These are phyloP conservation scores for Sanguinoderma infundibulare DNA, from an alignment of 1,284 basidiomycete species.

Conservation along the genomic window DNA sequence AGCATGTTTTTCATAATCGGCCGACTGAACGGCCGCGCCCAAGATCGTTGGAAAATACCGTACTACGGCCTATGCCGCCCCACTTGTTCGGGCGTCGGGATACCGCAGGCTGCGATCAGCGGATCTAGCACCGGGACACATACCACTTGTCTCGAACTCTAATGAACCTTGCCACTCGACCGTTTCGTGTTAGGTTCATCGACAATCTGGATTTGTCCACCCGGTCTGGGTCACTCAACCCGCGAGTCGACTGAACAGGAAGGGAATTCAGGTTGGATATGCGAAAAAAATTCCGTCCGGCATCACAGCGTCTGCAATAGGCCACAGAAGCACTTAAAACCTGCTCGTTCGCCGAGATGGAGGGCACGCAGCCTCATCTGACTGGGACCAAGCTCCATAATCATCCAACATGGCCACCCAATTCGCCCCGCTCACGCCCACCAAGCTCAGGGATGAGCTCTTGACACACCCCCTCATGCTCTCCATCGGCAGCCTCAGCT, in stretches of 20 bases:
- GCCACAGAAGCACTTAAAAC: neutral
- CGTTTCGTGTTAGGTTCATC: too few species aligned
- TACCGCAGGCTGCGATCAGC: too few species aligned
- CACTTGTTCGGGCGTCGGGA: too few species aligned
- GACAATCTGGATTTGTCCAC: too few species aligned
- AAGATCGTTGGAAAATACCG: too few species aligned
- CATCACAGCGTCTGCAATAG: neutral
- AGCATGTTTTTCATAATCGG: too few species aligned
- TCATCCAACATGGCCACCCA: neutral
- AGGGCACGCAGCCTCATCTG: neutral
- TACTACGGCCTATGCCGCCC: too few species aligned
- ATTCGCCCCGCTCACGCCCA: slow-evolving; percentile 6
- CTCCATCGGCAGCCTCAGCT: slow-evolving; percentile 11
- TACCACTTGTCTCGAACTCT: too few species aligned
- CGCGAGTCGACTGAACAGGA: neutral
- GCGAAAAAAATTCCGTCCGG: neutral
- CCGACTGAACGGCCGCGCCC: too few species aligned
- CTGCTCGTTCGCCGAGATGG: neutral
- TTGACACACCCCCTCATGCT: slow-evolving; percentile 15
- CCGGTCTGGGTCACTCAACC: too few species aligned
- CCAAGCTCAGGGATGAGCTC: slow-evolving; percentile 14
- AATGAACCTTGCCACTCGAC: too few species aligned
- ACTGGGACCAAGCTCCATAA: neutral
- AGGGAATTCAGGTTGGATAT: neutral
- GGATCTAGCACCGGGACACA: too few species aligned